phyloP scores from a whole-genome alignment of 495 filamentous ascomycete species.

The Aspergillus incahuasiensis region DNA sequence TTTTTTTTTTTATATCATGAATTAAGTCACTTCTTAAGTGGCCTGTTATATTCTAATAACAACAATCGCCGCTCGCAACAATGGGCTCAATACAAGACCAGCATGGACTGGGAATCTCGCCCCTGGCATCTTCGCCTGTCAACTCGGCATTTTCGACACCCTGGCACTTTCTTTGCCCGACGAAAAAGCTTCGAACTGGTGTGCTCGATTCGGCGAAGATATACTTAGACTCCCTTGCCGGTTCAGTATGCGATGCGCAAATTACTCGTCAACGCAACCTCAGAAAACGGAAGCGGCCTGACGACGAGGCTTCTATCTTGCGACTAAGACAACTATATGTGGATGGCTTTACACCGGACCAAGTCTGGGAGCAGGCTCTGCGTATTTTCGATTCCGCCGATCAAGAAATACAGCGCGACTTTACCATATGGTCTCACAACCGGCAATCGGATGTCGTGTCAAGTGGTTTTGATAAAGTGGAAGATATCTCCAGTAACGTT shows the following conservation, averaged over 20 bases:
- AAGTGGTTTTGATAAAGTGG: not conserved
- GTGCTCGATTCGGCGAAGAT: slow-evolving; percentile 68
- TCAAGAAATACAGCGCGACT: slow-evolving; percentile 32
- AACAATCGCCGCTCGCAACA: too few relatives aligned
- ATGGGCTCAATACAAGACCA: not conserved
- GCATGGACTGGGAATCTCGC: not conserved
- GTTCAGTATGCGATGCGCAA: slow-evolving; percentile 62
- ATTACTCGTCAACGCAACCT: slow-evolving; percentile 49
- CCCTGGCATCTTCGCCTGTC: slow-evolving; percentile 11
- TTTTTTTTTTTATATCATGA: slow-evolving; percentile 7
- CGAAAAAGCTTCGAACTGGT: slow-evolving; percentile 54
- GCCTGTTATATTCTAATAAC: too few relatives aligned
- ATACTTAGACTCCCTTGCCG: slow-evolving; percentile 71
- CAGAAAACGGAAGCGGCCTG: slow-evolving; percentile 64
- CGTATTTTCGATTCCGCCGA: slow-evolving; percentile 53
- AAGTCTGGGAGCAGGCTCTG: slow-evolving; percentile 91
- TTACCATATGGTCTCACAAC: slow-evolving; percentile 20
- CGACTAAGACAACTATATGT: slow-evolving; percentile 75
- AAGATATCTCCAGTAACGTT: slow-evolving; percentile 15
- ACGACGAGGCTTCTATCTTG: slow-evolving; percentile 42
- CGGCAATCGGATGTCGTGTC: not conserved
- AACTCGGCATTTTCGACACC: slow-evolving; percentile 28
- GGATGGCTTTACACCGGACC: slow-evolving; percentile 80
- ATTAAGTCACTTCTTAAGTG: too few relatives aligned
- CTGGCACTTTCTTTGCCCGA: slow-evolving; percentile 64